phyloP scores from a whole-genome alignment of 2,329 filamentous ascomycete genomes.

The Lasiodiplodia theobromae region DNA sequence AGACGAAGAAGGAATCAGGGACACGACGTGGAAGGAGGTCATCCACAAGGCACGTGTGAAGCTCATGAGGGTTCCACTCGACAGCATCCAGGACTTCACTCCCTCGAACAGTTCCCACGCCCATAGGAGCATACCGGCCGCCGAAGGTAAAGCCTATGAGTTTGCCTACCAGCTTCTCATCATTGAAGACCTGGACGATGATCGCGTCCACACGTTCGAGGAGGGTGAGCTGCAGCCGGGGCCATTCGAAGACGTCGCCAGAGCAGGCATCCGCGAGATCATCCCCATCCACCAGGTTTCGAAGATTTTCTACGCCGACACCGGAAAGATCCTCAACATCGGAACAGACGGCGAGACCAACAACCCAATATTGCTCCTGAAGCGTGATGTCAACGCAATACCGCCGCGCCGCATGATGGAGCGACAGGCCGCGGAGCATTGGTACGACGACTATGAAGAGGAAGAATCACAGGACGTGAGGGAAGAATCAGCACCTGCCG shows the following conservation, averaged over 20 bases:
- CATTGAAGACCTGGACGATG: constrained; percentile 81
- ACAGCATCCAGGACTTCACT: constrained; percentile 58
- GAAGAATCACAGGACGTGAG: constrained; percentile 30
- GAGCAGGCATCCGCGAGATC: constrained; percentile 70
- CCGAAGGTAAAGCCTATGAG: constrained; percentile 61
- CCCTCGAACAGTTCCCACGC: constrained; percentile 16
- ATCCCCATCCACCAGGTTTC: constrained; percentile 78
- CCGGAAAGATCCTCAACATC: constrained; percentile 87
- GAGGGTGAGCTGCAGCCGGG: constrained; percentile 64
- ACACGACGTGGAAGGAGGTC: constrained; percentile 92
- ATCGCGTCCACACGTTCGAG: constrained; percentile 70
- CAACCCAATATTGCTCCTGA: constrained; percentile 76
- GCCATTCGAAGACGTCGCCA: constrained; percentile 65
- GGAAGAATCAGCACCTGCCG: background rate
- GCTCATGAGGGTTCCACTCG: constrained; percentile 73
- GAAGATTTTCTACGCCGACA: constrained; percentile 93
- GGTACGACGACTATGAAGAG: constrained; percentile 46
- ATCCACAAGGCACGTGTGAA: constrained; percentile 91
- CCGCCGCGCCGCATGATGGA: constrained; percentile 67
- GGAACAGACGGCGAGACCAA: constrained; percentile 71
- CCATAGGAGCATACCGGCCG: constrained; percentile 41
- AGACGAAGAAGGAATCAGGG: constrained; percentile 64
- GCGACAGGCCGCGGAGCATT: constrained; percentile 40
- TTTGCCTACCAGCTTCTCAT: constrained; percentile 84
- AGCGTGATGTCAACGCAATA: constrained; percentile 71